These are phyloP conservation scores for Vicia faba DNA, from an alignment of 306 rosid species.

Conservation along the genomic window DNA sequence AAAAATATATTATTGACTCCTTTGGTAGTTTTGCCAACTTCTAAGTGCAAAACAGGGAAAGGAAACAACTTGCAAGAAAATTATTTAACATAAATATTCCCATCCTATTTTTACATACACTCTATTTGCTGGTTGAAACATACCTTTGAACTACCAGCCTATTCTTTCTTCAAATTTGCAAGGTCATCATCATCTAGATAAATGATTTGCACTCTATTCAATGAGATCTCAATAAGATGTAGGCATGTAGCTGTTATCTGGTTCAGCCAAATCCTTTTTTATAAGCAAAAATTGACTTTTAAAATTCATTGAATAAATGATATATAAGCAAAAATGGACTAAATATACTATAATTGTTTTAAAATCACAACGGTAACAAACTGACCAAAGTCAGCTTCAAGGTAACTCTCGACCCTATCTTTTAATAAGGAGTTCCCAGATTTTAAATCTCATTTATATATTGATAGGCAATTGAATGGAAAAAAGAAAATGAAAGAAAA, in stretches of 20 bases:
- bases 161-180: constrained; percentile 71
- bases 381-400: too few species aligned
- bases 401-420: too few species aligned
- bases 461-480: constrained; percentile 7
- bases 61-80: constrained; percentile 32
- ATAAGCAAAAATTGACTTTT: too few species aligned
- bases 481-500: constrained; percentile 20
- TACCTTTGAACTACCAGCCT: constrained; percentile 78
- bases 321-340: too few species aligned
- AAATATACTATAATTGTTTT: too few species aligned
- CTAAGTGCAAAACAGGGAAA: constrained; percentile 12
- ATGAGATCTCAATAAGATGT: too few species aligned
- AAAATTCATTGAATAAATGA: too few species aligned
- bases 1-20: constrained; percentile 6
- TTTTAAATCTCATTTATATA: constrained; percentile 6
- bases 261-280: too few species aligned
- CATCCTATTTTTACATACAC: constrained; percentile 2
- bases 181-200: constrained; percentile 95
- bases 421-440: not conserved
- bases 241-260: too few species aligned
- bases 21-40: constrained; percentile 17
- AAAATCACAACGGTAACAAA: too few species aligned
- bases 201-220: too few species aligned
- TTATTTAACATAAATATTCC: constrained; percentile 7
- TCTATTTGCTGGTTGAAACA: constrained; percentile 29